Conservation (phyloP, 2,329 filamentous ascomycete species). For the Pseudocercospora vitis region DNA sequence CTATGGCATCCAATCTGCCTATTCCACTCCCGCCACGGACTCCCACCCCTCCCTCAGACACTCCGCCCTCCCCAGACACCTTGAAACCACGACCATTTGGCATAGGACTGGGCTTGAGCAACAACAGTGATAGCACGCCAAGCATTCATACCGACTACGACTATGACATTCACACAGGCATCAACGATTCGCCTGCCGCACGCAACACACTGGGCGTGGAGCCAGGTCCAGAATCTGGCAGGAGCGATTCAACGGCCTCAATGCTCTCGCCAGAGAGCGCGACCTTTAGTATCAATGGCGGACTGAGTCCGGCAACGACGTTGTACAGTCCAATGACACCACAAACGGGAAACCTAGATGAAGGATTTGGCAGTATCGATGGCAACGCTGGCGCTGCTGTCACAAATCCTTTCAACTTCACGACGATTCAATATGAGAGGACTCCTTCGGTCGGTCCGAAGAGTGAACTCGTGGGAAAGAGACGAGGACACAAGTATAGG, state of each 20-base stretch:
- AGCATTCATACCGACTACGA: slow-evolving; percentile 34
- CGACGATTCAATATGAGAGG: slow-evolving; percentile 57
- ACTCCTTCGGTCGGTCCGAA: slow-evolving; percentile 56
- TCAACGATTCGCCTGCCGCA: slow-evolving; percentile 30
- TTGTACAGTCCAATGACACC: slow-evolving; percentile 37
- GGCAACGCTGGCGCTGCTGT: slow-evolving; percentile 31
- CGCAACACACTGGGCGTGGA: slow-evolving; percentile 11
- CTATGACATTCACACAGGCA: slow-evolving; percentile 34
- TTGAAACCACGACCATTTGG: slow-evolving; percentile 13
- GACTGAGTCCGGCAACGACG: slow-evolving; percentile 28
- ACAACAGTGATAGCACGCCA: slow-evolving; percentile 30
- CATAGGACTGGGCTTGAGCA: slow-evolving; percentile 27
- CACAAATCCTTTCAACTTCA: slow-evolving; percentile 87
- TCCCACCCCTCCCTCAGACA: slow-evolving; percentile 62
- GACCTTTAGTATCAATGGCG: slow-evolving; percentile 27
- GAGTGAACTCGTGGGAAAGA: slow-evolving; percentile 78
- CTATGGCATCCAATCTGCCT: slow-evolving; percentile 61
- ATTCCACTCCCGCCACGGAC: slow-evolving; percentile 63
- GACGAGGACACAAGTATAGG: slow-evolving; percentile 95
- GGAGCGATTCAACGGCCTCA: slow-evolving; percentile 25
- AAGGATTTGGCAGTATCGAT: slow-evolving; percentile 32
- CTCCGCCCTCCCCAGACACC: slow-evolving; percentile 31
- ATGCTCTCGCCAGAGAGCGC: slow-evolving; percentile 36
- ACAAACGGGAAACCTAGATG: slow-evolving; percentile 36
- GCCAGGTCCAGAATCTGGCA: slow-evolving; percentile 14